Base-by-base conservation (phyloP, 768 basidiomycete species). In the Roridomyces roridus region DNA sequence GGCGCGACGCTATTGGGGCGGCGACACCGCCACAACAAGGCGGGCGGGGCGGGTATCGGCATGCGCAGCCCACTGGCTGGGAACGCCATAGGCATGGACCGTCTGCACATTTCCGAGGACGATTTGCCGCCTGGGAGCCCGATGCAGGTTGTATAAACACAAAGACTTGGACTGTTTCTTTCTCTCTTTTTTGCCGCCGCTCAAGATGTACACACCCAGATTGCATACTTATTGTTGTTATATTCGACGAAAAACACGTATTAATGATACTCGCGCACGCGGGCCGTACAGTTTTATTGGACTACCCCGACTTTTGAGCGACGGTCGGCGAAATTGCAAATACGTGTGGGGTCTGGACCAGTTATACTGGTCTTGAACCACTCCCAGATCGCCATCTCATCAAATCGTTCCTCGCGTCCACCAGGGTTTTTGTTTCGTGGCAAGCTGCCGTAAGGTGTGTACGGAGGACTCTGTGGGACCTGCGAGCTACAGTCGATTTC, bases 1-100 rank as follows among this genome's bases (percentile, higher is more conserved):
- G 86, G 82, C 55, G 93, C 97, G 21, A 98, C 96, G 4, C 73
- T 98, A 1, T 79, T 98, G 6, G 94, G 91, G 12, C 74, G 90
- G 62, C 75, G 91, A 55, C 85, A 86, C 63, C 79, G 74, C 57
- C 77, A 74, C 28, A 65, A 68, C 54, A 46, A 60, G 44, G 55
- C 55, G 39, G 51, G 52, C 18, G 66, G 58, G 24, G 62, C 49
- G 11, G 57, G 59, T 25, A 43, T 65, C 18, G 51, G 66, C 35
- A 69, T 74, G 28, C 61, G 62, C 20, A 79, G 77, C 53, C 74
- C 80, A 7, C 62, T 79, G 28, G 70, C 70, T 11, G 70, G 68
- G 15, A 69, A 70, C 46, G 60, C 67, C 6, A 58, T 67, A 34
- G 67, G 65, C 28, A 68, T 72, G 60, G 68, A 71, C 15, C 60